Conservation (phyloP, 2,329 filamentous ascomycete species). For the Stachybotrys elegans region DNA sequence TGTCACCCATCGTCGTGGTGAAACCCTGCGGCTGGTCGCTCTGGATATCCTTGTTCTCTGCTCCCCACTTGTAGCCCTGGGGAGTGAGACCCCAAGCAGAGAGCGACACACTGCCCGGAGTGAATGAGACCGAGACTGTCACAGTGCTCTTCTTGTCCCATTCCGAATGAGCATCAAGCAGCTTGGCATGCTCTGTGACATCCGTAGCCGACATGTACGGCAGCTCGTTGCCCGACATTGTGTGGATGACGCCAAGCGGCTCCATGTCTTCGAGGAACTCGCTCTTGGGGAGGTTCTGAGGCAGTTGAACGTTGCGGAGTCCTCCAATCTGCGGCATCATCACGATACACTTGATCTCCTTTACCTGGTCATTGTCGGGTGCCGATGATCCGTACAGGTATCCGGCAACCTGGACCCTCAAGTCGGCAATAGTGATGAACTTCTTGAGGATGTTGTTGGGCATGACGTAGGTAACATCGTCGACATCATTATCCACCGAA, state of each 20-base stretch:
- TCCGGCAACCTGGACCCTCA: constrained; percentile 92
- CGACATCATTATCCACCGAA: constrained; percentile 85
- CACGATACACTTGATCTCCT: constrained; percentile 93
- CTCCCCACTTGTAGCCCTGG: constrained; percentile 92
- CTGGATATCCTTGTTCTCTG: constrained; percentile 86
- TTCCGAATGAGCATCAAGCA: constrained; percentile 71
- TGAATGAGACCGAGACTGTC: constrained; percentile 94
- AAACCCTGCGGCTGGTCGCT: constrained; percentile 95
- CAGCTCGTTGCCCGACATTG: constrained; percentile 87
- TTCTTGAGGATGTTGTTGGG: constrained; percentile 98
- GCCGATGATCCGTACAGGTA: constrained; percentile 93
- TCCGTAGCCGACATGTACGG: constrained; percentile 95
- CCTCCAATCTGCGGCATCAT: constrained; percentile 97
- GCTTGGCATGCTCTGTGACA: constrained; percentile 86
- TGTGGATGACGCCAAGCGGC: constrained; percentile 92
- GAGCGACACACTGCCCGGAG: constrained; percentile 90
- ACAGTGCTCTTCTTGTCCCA: constrained; percentile 79
- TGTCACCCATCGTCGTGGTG: constrained; percentile 85
- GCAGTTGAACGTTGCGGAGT: constrained; percentile 84
- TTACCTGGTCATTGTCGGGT: constrained; percentile 91
- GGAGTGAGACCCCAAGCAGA: constrained; percentile 92
- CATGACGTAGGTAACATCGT: constrained; percentile 95
- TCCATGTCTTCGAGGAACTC: constrained; percentile 84
- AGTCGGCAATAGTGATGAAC: constrained; percentile 95
- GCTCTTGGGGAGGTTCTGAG: constrained; percentile 85